Evolutionary conservation across 805 yeast species (phyloP).

Genomic region (Myxozyma sirexii): DNA sequence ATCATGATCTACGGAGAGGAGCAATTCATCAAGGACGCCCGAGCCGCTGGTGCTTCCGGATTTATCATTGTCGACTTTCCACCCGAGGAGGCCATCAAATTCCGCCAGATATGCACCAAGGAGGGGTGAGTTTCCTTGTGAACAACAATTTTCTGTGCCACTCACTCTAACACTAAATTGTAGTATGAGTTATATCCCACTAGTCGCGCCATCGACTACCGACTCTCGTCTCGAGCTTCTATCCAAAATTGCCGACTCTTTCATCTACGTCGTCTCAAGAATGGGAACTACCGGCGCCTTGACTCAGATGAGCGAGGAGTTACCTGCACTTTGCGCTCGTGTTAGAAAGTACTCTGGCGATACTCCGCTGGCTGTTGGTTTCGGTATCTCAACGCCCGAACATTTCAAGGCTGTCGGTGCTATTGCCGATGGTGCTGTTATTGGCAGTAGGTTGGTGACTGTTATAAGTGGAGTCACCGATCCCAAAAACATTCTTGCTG

Average conservation of each 20-base stretch:
- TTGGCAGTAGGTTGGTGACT: constrained; percentile 83
- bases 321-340: constrained; percentile 68
- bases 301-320: constrained; percentile 61
- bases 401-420: constrained; percentile 80
- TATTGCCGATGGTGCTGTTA: constrained; percentile 91
- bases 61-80: constrained; percentile 94
- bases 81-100: constrained; percentile 93
- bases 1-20: constrained; percentile 87
- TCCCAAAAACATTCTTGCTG: constrained; percentile 57
- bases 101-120: constrained; percentile 70
- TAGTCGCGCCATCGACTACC: constrained; percentile 96
- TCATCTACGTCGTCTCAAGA: constrained; percentile 92
- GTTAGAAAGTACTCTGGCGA: constrained; percentile 77
- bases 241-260: constrained; percentile 88
- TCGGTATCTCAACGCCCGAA: constrained; percentile 93
- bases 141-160: no score
- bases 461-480: constrained; percentile 55
- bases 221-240: constrained; percentile 80
- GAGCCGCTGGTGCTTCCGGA: constrained; percentile 90
- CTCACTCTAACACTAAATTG: no score
- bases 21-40: constrained; percentile 74
- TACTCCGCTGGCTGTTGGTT: constrained; percentile 91
- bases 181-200: constrained; percentile 79
- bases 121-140: constrained; percentile 49
- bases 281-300: constrained; percentile 98